These are phyloP conservation scores for Nitzschia palea DNA, from an alignment of 108 stramenopile species.

Conservation along the genomic window DNA sequence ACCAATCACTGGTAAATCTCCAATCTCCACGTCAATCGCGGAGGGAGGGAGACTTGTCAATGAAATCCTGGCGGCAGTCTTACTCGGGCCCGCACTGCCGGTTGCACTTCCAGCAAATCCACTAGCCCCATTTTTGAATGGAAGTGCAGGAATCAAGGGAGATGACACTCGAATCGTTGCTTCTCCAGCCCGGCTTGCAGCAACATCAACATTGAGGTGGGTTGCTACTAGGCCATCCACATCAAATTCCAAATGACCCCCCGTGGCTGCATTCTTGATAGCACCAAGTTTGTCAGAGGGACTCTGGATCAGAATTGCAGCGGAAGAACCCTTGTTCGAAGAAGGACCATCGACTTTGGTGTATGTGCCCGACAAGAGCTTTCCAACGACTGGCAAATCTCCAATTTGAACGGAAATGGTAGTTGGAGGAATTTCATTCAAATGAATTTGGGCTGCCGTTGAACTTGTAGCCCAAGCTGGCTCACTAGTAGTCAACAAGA, in stretches of 20 bases:
- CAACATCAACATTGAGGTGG: slow-evolving; percentile 43
- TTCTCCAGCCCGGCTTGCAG: slow-evolving; percentile 28
- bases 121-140: slow-evolving; percentile 39
- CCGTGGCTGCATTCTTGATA: slow-evolving; percentile 26
- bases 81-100: not conserved
- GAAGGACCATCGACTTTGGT: slow-evolving; percentile 20
- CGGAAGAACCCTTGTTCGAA: not conserved
- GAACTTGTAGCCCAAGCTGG: slow-evolving; percentile 30
- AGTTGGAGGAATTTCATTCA: slow-evolving; percentile 41
- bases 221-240: slow-evolving; percentile 35
- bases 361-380: slow-evolving; percentile 47
- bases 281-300: slow-evolving; percentile 43
- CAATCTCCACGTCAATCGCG: slow-evolving; percentile 29
- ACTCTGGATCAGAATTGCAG: slow-evolving; percentile 33
- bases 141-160: slow-evolving; percentile 37
- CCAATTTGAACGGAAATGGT: slow-evolving; percentile 35
- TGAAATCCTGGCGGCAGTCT: slow-evolving; percentile 37
- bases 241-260: slow-evolving; percentile 52
- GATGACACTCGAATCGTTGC: slow-evolving; percentile 30
- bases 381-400: slow-evolving; percentile 50
- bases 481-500: slow-evolving; percentile 12
- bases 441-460: slow-evolving; percentile 44
- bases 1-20: slow-evolving; percentile 42
- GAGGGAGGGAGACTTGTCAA: slow-evolving; percentile 36
- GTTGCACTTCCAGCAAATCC: not conserved